Base-by-base conservation (phyloP, 2,329 filamentous ascomycete genomes). In the Catunica adiposa region DNA sequence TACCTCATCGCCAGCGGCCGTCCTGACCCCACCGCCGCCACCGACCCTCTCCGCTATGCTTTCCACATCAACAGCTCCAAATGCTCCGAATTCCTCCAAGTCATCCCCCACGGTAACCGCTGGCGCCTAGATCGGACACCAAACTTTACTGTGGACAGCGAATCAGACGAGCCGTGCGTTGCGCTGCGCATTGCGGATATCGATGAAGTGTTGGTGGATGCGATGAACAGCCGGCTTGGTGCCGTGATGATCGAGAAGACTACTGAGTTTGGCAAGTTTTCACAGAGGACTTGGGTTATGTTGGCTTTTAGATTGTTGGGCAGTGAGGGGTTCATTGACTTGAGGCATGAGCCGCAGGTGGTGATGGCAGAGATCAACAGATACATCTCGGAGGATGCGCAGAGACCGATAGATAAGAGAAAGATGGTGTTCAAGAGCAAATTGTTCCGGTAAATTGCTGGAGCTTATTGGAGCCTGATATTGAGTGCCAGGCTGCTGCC, bases 271-370 rank as follows among this genome's bases (percentile, higher is more conserved):
- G 59, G 56, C 4, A 54, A 34, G 11, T 57, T 59, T 34, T 40
- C 20, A 44, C 56, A 55, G 31, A 58, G 56, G 25, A 34, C 56
- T 2, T 60, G 59, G 59, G 31, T 57, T 47, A 51, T 56, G 50
- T 55, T 56, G 51, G 59, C 55, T 40, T 47, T 59, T 31, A 54
- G 46, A 46, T 58, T 58, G 53, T 54, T 60, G 9, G 59, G 58
- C 17, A 58, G 57, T 46, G 59, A 60, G 56, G 59, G 59, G 17
- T 60, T 59, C 51, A 56, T 60, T 15, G 56, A 55, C 8, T 46
- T 58, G 4, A 44, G 40, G 11, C 26, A 22, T 17, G 47, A 25
- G 15, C 34, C 46, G 3, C n/a, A 47, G 34, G 25, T 48, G 14
- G 54, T 58, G 26, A 46, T 54, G 23, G 15, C 14, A 14, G 56